These are phyloP conservation scores for Entonaema liquescens DNA, from an alignment of 495 filamentous ascomycete genomes.

Conservation along the genomic window DNA sequence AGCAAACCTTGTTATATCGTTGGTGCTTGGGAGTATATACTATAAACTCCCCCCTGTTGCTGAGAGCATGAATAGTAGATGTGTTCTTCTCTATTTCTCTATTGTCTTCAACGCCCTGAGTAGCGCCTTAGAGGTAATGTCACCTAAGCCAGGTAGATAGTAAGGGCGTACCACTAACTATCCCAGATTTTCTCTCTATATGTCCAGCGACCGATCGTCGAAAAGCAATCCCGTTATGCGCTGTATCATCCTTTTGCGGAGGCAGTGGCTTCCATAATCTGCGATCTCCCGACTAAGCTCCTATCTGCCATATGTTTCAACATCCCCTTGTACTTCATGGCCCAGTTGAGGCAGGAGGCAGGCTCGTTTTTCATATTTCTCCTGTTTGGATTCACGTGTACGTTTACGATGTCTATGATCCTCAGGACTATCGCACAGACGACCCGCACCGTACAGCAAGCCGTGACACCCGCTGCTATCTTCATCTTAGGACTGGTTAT, in stretches of 20 bases:
- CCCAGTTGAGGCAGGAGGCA: conserved; percentile 60
- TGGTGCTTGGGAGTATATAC: conserved; percentile 66
- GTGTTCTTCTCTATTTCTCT: conserved; percentile 18
- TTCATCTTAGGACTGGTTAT: conserved; percentile 76
- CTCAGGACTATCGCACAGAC: conserved; percentile 76
- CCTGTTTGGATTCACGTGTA: conserved; percentile 62
- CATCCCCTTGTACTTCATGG: conserved; percentile 67
- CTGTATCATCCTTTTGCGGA: conserved; percentile 72
- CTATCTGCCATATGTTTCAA: conserved; percentile 60
- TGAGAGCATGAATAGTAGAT: conserved; percentile 20
- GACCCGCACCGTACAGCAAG: conserved; percentile 74
- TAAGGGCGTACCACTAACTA: not conserved
- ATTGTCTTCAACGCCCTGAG: conserved; percentile 16
- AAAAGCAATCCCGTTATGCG: conserved; percentile 72
- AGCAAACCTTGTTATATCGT: conserved; percentile 68
- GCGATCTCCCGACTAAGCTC: conserved; percentile 65
- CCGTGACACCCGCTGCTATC: conserved; percentile 74
- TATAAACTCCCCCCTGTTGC: conserved; percentile 17
- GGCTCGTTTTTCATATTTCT: conserved; percentile 71
- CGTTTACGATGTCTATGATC: conserved; percentile 64
- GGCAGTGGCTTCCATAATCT: conserved; percentile 64
- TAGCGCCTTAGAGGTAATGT: conserved; percentile 18
- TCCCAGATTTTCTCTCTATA: conserved; percentile 64
- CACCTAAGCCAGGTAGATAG: not conserved
- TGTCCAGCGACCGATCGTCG: conserved; percentile 68